phyloP scores from a whole-genome alignment of 2,329 filamentous ascomycete species.

The Cladosporium sp. region DNA sequence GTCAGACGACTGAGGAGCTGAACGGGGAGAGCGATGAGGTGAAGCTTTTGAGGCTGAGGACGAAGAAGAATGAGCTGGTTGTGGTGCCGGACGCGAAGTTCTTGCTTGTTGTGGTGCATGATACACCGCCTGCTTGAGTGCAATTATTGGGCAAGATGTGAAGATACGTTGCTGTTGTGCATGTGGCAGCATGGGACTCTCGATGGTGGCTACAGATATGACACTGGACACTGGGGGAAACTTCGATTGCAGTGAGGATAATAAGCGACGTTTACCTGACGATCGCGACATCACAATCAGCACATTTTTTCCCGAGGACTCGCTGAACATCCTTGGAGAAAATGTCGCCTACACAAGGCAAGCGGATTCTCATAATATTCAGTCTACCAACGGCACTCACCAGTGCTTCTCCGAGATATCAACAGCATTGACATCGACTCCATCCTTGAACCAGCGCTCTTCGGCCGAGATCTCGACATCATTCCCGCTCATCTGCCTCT shows the following conservation, averaged over 20 bases:
- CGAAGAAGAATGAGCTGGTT: slow-evolving; percentile 82
- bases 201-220: not conserved
- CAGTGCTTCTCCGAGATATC: slow-evolving; percentile 68
- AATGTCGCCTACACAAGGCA: not conserved
- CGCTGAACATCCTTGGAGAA: not conserved
- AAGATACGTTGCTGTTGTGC: not conserved
- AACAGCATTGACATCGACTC: slow-evolving; percentile 63
- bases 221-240: not conserved
- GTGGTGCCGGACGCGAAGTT: slow-evolving; percentile 80
- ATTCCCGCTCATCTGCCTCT: slow-evolving; percentile 75
- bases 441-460: slow-evolving; percentile 70
- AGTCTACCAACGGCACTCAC: slow-evolving; percentile 35
- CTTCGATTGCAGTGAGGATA: not conserved
- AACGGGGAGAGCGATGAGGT: slow-evolving; percentile 78
- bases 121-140: slow-evolving; percentile 67
- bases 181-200: not conserved
- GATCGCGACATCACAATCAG: not conserved
- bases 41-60: slow-evolving; percentile 72
- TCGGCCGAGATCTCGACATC: slow-evolving; percentile 63
- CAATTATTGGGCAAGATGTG: not conserved
- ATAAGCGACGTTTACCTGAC: not conserved
- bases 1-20: slow-evolving; percentile 68
- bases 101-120: slow-evolving; percentile 75
- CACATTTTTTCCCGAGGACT: not conserved
- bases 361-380: not conserved